Conservation (phyloP, 257 asterid species). For the Capsicum rhomboideum region DNA sequence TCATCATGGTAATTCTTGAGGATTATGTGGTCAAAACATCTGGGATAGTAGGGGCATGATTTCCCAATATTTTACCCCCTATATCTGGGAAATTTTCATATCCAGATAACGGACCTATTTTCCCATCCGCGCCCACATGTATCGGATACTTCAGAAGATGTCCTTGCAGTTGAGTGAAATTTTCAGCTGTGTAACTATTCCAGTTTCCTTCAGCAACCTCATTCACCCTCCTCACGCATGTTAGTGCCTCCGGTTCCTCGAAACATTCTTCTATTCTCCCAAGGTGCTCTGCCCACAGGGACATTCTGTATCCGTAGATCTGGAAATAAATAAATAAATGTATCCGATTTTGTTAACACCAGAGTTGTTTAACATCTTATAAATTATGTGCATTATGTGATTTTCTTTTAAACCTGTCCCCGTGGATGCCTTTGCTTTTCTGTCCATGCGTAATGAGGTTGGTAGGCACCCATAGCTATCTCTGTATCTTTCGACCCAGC, state of each 20-base stretch:
- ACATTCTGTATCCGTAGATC: constrained; percentile 82
- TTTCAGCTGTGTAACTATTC: constrained; percentile 40
- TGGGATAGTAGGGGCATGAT: constrained; percentile 55
- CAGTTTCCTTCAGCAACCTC: constrained; percentile 58
- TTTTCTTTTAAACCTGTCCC: constrained; percentile 58
- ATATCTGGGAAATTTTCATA: constrained; percentile 71
- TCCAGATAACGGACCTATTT: constrained; percentile 47
- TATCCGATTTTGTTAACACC: not conserved
- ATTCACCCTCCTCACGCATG: constrained; percentile 64
- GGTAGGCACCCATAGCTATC: constrained; percentile 95
- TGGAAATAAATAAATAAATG: constrained; percentile 4
- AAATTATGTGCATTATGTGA: not conserved
- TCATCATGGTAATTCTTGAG: no score
- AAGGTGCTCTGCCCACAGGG: constrained; percentile 91
- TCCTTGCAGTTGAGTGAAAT: constrained; percentile 46
- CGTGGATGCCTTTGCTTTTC: constrained; percentile 48
- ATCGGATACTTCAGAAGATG: constrained; percentile 88
- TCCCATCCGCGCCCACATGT: constrained; percentile 52
- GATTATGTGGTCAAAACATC: constrained; percentile 60
- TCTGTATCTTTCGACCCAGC: constrained; percentile 92
- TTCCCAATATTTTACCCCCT: constrained; percentile 77
- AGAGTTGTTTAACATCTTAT: not conserved
- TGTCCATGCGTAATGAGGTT: constrained; percentile 62
- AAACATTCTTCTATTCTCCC: constrained; percentile 46
- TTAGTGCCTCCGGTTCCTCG: constrained; percentile 43